Base-by-base conservation (phyloP, 768 basidiomycete species). In the Fistulinella prunicolor region DNA sequence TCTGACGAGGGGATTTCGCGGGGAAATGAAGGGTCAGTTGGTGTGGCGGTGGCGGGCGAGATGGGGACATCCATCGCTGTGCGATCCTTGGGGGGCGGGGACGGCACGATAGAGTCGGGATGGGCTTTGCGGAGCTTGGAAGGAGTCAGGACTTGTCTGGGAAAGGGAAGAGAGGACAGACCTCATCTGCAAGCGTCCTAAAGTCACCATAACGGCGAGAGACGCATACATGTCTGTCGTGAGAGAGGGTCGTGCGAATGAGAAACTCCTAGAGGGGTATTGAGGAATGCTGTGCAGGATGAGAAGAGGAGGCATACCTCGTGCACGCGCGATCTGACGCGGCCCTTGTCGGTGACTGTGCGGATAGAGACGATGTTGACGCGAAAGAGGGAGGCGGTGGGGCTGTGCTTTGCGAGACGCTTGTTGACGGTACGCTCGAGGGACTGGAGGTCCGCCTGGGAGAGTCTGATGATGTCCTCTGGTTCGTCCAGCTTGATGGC, bases 171-270 rank as follows among this genome's bases (percentile, higher is more conserved):
- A 28, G 30, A 8, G 26, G 19, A 63, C 77, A 19, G 55, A 89
- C 94, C 75, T 96, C 92, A 40, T 83, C 79, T 2, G 85, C 83
- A 16, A 99, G 77, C 2, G 92, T 88, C 63, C 76, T 86, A 67
- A 99, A 99, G 65, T 99, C 96, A 7, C 95, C 95, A 64, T 98
- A 94, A 54, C 96, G 78, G 48, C 96, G 78, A 1, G 92, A 89
- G 5, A 98, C 96, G 66, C 82, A 93, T 2, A 92, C 77, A 54
- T 96, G 94, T 3, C 74, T 77, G 53, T 77, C 76, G 13, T 81
- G 75, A 6, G 82, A 79, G 35, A 93, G 77, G 14, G 85, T 78
- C 0, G 94, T 98, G 24, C 92, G 82, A 24, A 99, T 82, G 57
- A 99, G 84, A 65, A 99, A 99, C 76, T 98, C 96, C 89, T 98